Evolutionary conservation across 176 grass and related monocot genomes (phyloP).

Genomic region (Musa troglodytarum): DNA sequence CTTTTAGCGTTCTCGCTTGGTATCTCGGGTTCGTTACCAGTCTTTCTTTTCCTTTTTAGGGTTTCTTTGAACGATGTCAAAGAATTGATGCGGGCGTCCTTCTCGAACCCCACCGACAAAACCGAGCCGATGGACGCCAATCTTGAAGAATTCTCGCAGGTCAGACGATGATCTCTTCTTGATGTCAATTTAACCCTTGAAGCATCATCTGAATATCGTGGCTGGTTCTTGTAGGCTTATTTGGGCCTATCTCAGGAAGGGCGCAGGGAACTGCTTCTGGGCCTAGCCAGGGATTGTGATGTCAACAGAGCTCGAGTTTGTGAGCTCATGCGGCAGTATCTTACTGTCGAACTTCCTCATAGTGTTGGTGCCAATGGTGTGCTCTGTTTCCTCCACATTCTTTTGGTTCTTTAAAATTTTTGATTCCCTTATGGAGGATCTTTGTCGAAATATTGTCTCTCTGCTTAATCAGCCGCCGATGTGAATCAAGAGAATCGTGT

Average conservation of each 20-base stretch:
- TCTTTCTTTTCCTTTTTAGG: constrained; percentile 13
- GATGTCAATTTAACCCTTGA: not conserved
- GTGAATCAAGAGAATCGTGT: constrained; percentile 22
- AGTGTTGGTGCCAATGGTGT: not conserved
- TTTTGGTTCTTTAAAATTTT: not conserved
- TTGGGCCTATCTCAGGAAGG: constrained; percentile 42
- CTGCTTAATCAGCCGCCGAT: not conserved
- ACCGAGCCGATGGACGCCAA: constrained; percentile 23
- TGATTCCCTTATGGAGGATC: not conserved
- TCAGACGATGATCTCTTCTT: constrained; percentile 2
- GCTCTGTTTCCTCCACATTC: not conserved
- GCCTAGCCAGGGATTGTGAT: constrained; percentile 69
- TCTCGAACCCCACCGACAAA: constrained; percentile 25
- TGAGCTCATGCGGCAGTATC: constrained; percentile 69
- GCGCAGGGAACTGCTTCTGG: constrained; percentile 51
- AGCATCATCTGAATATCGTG: not conserved
- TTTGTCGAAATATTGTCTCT: not conserved
- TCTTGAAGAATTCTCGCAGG: constrained; percentile 59
- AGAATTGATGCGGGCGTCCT: constrained; percentile 54
- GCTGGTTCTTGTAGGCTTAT: constrained; percentile 37
- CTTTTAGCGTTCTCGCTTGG: not conserved
- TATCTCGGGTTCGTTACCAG: too few relatives aligned
- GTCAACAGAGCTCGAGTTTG: constrained; percentile 52
- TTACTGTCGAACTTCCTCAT: constrained; percentile 38
- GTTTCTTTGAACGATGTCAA: constrained; percentile 35